Base-by-base conservation (phyloP, 768 basidiomycete genomes). In the Pluteus cervinus region DNA sequence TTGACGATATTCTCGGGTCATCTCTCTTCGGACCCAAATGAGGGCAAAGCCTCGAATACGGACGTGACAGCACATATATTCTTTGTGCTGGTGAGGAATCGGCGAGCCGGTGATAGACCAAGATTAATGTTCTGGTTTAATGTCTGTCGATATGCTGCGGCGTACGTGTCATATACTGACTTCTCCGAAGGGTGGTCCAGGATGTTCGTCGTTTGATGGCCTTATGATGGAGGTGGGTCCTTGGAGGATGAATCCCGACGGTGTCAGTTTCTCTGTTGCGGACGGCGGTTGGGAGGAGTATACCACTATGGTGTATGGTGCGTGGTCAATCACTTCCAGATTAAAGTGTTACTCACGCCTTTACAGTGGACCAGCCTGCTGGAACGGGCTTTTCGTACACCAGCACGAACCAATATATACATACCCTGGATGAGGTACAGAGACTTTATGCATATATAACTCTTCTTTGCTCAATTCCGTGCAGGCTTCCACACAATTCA, bases 201-300 rank as follows among this genome's bases (percentile, higher is more conserved):
- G 96, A 20, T 98, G 96, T 58, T 96, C 92, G 0, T 91, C 88
- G 1, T 97, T 98, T 54, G 94, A 98, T 50, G 94, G 94, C 2
- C 71, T 92, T 12, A 85, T 98, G 83, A 93, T 98, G 90, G 94
- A 98, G 51, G 71, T 93, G n/a, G 94, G 94, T 0, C 93, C 94
- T 4, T 94, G 90, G 78, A 75, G 75, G 46, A 62, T 82, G 60
- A 84, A 89, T 50, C 73, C 78, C 36, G 65, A 77, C 11, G 80
- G 86, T 39, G n/a, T n/a, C n/a, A 75, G 81, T 3, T 73, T 93
- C 44, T 75, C 74, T 49, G 71, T 78, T 14, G 65, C 76, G 7
- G 81, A 90, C 45, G 91, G 92, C 18, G 92, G 92, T 7, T 98
- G 94, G 94, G 92, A 98, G 54, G 94, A 98, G 56, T 97, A 94